Percentiles rank a stretch among this genome's conserved stretches.
Evolutionary conservation across 2,329 filamentous ascomycete genomes (phyloP).

Genomic region (Fusarium protoensiforme): DNA sequence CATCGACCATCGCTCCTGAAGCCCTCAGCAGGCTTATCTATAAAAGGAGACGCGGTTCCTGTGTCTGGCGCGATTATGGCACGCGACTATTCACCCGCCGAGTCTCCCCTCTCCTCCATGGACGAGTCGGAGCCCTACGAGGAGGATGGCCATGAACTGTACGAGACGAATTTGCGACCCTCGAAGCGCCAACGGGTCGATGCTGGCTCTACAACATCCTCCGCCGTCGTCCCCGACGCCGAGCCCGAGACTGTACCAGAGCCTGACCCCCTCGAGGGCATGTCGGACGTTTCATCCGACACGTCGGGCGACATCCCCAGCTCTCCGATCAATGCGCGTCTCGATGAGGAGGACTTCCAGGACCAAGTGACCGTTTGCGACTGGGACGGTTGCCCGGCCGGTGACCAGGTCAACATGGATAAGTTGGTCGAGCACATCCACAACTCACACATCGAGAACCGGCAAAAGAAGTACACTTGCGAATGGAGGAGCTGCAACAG

Average conservation of each 20-base stretch:
- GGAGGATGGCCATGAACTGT: constrained; percentile 57
- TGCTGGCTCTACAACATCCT: constrained; percentile 57
- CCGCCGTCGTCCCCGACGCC: constrained; percentile 54
- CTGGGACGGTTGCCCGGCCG: constrained; percentile 79
- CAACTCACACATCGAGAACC: constrained; percentile 90
- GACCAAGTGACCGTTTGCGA: constrained; percentile 83
- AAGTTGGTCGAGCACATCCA: constrained; percentile 85
- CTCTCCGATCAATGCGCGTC: constrained; percentile 73
- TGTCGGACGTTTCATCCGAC: constrained; percentile 87
- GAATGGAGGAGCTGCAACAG: constrained; percentile 92
- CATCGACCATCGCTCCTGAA: constrained; percentile 1
- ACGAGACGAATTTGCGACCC: constrained; percentile 55
- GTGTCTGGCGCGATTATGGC: constrained; percentile 47
- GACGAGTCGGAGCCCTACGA: constrained; percentile 59
- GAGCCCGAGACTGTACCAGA: constrained; percentile 60
- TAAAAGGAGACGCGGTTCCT: constrained; percentile 34
- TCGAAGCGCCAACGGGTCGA: constrained; percentile 61
- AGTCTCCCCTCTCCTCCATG: constrained; percentile 61
- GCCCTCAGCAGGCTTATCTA: constrained; percentile 9
- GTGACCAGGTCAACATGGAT: constrained; percentile 84
- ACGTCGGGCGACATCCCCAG: constrained; percentile 86
- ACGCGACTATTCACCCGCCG: constrained; percentile 52
- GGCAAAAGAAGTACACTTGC: constrained; percentile 97
- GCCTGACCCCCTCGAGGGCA: constrained; percentile 65
- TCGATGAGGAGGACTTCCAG: constrained; percentile 79